Base-by-base conservation (phyloP, 108 stramenopile genomes). In the Cyclotella sp. region DNA sequence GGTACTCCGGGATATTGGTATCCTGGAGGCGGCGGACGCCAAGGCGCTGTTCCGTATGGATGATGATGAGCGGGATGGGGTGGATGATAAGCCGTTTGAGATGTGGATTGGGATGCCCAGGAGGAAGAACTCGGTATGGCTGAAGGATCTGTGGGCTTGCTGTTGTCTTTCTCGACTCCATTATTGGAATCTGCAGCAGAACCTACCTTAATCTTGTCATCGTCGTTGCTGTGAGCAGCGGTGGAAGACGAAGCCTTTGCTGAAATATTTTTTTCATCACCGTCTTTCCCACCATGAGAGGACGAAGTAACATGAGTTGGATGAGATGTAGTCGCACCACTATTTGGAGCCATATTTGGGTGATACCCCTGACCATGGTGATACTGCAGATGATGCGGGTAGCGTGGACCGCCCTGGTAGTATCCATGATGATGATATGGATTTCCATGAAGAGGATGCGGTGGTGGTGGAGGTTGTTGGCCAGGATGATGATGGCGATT, bases 381-480 rank as follows among this genome's bases (percentile, higher is more conserved):
- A 21, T 57, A 24, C 12, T 57, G 19, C 12, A 21, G 1, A 26
- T 57, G n/a, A 19, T 61, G 60, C 0, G 29, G 60, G 13, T 29
- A 29, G 0, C 60, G 14, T 34, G 60, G 30, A 61, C 55, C 55
- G 55, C 24, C 24, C 22, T 61, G 60, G 34, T 61, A 39, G 34
- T 61, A 61, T 3, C n/a, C 18, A 61, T 16, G 47, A n/a, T 61
- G 60, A 61, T 30, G n/a, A 13, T 34, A 29, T 19, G 60, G 30
- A 39, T 34, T 34, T 61, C 60, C 24, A 45, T 64, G 63, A 1
- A 26, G 63, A 14, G 44, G n/a, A 34, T 64, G 49, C 27, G 46
- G 49, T 53, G 46, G 67, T n/a, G 28, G 49, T 26, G 49, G 67
- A 11, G 43, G 67, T 26, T 3, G 45, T 13, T 45, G 64, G 10